Evolutionary conservation across 495 filamentous ascomycete genomes (phyloP).

Genomic region (Xylaria scruposa): DNA sequence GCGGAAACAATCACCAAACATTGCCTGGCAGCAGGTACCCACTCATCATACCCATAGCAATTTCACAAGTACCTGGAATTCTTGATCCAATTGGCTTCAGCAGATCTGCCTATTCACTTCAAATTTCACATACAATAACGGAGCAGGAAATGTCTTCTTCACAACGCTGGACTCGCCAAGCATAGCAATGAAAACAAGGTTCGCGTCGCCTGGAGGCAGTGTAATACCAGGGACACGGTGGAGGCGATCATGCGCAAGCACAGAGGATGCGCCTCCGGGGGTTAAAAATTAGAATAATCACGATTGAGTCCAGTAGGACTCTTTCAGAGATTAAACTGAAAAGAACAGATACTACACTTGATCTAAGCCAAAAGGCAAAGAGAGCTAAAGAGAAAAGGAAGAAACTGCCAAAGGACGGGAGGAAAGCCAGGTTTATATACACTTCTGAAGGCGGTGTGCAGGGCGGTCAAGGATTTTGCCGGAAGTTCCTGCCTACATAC

Average conservation of each 20-base stretch:
- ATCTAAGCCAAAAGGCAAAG: slow-evolving; percentile 71
- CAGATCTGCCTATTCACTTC: too few relatives aligned
- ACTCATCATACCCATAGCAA: too few relatives aligned
- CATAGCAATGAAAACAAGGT: slow-evolving; percentile 53
- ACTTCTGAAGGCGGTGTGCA: slow-evolving; percentile 16
- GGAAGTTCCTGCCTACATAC: slow-evolving; percentile 12
- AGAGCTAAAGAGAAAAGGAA: slow-evolving; percentile 42
- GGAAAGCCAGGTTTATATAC: slow-evolving; percentile 24
- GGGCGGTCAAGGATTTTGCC: slow-evolving; percentile 32
- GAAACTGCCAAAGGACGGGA: slow-evolving; percentile 28
- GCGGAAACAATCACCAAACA: background rate
- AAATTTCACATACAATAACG: too few relatives aligned
- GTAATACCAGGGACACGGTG: slow-evolving; percentile 82
- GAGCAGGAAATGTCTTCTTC: slow-evolving; percentile 55
- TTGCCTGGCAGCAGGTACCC: background rate
- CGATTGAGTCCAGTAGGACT: slow-evolving; percentile 61
- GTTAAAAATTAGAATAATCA: slow-evolving; percentile 78
- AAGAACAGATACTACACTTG: slow-evolving; percentile 97
- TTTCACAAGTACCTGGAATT: too few relatives aligned
- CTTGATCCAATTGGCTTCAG: too few relatives aligned
- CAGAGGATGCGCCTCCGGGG: slow-evolving; percentile 62
- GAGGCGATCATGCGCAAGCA: slow-evolving; percentile 71
- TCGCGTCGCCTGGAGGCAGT: slow-evolving; percentile 80
- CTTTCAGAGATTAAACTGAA: slow-evolving; percentile 80
- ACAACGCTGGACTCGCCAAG: slow-evolving; percentile 58